Conservation (phyloP, 1,284 basidiomycete genomes). For the Inonotus hispidus region DNA sequence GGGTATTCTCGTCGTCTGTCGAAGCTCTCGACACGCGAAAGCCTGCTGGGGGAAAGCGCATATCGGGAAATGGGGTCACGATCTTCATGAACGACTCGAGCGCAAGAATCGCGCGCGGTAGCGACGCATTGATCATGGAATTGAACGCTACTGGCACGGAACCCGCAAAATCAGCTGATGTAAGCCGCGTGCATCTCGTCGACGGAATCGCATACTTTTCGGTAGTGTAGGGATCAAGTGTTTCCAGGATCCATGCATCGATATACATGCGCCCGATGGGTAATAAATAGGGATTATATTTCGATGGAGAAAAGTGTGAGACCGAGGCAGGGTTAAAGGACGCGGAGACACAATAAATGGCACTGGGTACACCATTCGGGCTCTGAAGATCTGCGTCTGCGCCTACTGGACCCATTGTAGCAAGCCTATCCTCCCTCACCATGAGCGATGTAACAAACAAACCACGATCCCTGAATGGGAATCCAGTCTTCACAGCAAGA, state of each 20-base stretch:
- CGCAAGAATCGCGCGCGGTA: slow-evolving; percentile 64
- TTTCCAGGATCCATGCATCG: slow-evolving; percentile 97
- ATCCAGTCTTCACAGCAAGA: slow-evolving; percentile 66
- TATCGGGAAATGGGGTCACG: slow-evolving; percentile 53
- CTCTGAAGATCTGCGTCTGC: slow-evolving; percentile 27
- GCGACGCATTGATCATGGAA: slow-evolving; percentile 76
- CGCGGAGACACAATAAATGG: slow-evolving; percentile 74
- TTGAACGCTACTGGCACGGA: slow-evolving; percentile 85
- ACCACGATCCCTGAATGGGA: slow-evolving; percentile 89
- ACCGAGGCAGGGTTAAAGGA: slow-evolving; percentile 66
- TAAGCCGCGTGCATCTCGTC: slow-evolving; percentile 83
- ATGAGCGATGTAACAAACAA: slow-evolving; percentile 78
- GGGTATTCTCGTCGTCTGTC: slow-evolving; percentile 1
- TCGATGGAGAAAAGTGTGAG: slow-evolving; percentile 50
- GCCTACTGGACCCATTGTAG: slow-evolving; percentile 18
- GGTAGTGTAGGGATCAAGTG: slow-evolving; percentile 92
- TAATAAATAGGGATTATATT: slow-evolving; percentile 74
- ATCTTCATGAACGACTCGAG: slow-evolving; percentile 69
- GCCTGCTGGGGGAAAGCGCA: slow-evolving; percentile 59
- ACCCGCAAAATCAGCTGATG: slow-evolving; percentile 87
- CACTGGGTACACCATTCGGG: slow-evolving; percentile 37
- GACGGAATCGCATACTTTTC: slow-evolving; percentile 96
- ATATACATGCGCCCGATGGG: slow-evolving; percentile 82
- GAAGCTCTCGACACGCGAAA: slow-evolving; percentile 24
- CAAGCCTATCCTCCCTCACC: slow-evolving; percentile 40